Base-by-base conservation (phyloP, 768 basidiomycete genomes). In the Pleurotus djamor region DNA sequence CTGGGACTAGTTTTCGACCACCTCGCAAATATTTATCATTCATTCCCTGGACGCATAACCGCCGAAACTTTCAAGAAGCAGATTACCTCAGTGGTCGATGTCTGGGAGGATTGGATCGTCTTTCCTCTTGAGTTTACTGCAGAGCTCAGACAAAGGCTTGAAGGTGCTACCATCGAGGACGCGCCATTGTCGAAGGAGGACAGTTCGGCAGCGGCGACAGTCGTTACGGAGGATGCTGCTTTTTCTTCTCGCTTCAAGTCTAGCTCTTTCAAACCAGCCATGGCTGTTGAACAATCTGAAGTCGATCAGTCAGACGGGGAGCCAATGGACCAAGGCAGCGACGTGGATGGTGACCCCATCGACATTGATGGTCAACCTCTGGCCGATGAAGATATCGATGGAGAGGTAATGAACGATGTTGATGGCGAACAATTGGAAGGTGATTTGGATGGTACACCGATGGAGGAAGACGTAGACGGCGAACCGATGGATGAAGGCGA, bases 41-140 rank as follows among this genome's bases (percentile, higher is more conserved):
- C 95, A 6, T 98, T 98, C 70, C 94, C 95, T 2, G 96, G 96
- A 2, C 82, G 94, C 52, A 95, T 99, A 70, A 96, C 95, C 2
- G 96, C 96, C 10, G 96, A 98, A 64, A 88, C 90, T 1, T 99
- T 98, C 81, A 96, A 91, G 76, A 89, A 89, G 64, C 94, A 98
- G 72, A 93, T 98, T 60, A 87, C 85, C 4, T 77, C 87, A 6
- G 86, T 98, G 14, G 82, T 98, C 4, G 96, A 98, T 67, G 89
- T 98, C 34, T 98, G 97, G 95, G 97, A 98, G 68, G 90, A 97
- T 69, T 96, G 96, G 95, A 96, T 98, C 59, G 92, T 98, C 35
- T 98, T 98, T 69, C 81, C 92, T 55, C 91, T 89, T 2, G 92
- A 96, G 57, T 92, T 91, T 66, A 95, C 91, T 0, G 68, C 80